phyloP scores from a whole-genome alignment of 495 filamentous ascomycete genomes.

The Hypoxylon cercidicola region DNA sequence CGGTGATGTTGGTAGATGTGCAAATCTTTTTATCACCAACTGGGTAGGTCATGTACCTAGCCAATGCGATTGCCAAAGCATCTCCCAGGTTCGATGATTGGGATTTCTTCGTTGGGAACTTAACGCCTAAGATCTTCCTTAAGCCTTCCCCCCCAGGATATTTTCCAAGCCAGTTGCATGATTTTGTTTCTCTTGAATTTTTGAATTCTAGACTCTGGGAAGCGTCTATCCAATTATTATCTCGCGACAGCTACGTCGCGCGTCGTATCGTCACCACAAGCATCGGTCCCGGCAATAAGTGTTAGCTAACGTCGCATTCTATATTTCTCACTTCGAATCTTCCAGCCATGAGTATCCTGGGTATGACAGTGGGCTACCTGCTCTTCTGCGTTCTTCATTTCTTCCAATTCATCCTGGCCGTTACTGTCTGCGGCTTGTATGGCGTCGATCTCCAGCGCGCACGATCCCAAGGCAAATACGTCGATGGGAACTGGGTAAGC shows the following conservation, averaged over 20 bases:
- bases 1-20: no score
- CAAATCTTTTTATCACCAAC: no score
- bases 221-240: neutral
- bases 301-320: slow-evolving; percentile 1
- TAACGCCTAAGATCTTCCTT: slow-evolving; percentile 13
- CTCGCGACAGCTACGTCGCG: neutral
- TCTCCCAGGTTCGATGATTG: slow-evolving; percentile 8
- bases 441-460: slow-evolving; percentile 73
- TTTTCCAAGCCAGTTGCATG: no score
- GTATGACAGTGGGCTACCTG: slow-evolving; percentile 51
- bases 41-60: neutral
- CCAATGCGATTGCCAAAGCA: slow-evolving; percentile 14
- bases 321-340: slow-evolving; percentile 1
- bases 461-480: slow-evolving; percentile 56
- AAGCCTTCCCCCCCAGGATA: neutral
- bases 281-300: neutral
- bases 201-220: no score
- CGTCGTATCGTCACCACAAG: neutral
- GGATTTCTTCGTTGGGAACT: neutral
- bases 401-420: slow-evolving; percentile 75
- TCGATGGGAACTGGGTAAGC: slow-evolving; percentile 74
- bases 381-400: slow-evolving; percentile 68
- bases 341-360: slow-evolving; percentile 49
- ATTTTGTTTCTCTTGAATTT: no score
- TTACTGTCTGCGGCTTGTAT: slow-evolving; percentile 83